Base-by-base conservation (phyloP, 2,329 filamentous ascomycete species). In the Arthrobotrys sphaeroides region DNA sequence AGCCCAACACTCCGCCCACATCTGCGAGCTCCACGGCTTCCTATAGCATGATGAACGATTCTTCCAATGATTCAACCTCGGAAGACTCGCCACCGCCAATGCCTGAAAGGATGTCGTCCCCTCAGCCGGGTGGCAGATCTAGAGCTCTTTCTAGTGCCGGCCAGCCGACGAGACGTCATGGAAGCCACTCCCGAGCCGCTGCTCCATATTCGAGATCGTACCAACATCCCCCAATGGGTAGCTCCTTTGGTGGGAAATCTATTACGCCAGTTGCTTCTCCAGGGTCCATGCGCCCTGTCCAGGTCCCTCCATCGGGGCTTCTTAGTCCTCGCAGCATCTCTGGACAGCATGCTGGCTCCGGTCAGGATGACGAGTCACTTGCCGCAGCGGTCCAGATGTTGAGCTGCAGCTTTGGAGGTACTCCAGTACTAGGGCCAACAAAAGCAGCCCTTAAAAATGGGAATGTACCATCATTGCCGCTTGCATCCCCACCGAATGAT, bases 61-160 rank as follows among this genome's bases (percentile, higher is more conserved):
- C 80, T 87, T 89, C 77, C 79, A 91, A 92, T 69, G 88, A 88
- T 64, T 87, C 90, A 80, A 96, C 93, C 85, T 98, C 94, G 61
- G 90, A 91, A 40, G 93, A 97, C 82, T 98, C 94, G 53, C 97
- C 94, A 13, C 95, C 95, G 49, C 94, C 94, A 62, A 94, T 94
- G 79, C 84, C 86, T 77, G 91, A 94, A 70, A 86, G 87, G 64
- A 86, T 67, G 55, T 67, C 70, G 26, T 74, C 70, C 64, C 70
- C 70, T 62, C 62, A 68, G 62, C 70, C 89, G 78, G 84, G 84
- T 77, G 84, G 87, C 31, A 84, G 86, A 66, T 87, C 85, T 64
- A 82, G 83, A 40, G 70, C 70, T 26, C 33, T 74, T 36, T 74
- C 70, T 49, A 74, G 70, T 47, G 70, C 70, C 31, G 77, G 77